Evolutionary conservation across 2,329 filamentous ascomycete species (phyloP), one percentile per base, ranked within the genome.

Genomic region (Daldinia sp.): DNA sequence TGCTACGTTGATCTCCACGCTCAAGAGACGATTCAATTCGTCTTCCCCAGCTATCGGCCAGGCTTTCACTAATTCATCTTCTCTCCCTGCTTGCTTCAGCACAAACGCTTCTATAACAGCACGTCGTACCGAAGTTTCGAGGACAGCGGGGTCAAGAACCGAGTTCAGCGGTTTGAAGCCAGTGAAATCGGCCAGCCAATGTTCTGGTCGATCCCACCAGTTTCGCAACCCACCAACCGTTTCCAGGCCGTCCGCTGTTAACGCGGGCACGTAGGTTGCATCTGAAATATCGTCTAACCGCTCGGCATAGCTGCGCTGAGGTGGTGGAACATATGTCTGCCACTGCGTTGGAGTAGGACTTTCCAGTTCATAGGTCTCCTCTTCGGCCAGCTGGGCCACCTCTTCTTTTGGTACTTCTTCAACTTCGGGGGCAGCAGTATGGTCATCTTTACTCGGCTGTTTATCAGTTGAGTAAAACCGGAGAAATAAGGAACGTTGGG

Each of bases 161-260:
- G 80, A 83, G 1, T 78, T 74, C 5, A 72, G 63, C 39, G 78
- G 78, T 60, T 74, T 73, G 71, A 88, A 89, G 1, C 82, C 80
- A 15, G 73, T 74, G 68, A 86, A 84, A 55, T 81, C 73, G 72
- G 81, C 83, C 53, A 80, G 80, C 86, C 87, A 89, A 74, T 88
- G 81, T n/a, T 81, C 80, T n/a, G 79, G 78, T 58, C 81, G 76
- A 6, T 87, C 82, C 86, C 87, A 89, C 87, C 86, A 89, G 28
- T 77, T 78, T 37, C 78, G 78, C 41, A 87, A 67, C 0, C 83
- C 80, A 44, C 82, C 82, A 12, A 88, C 81, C 56, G 82, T 79
- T 67, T 85, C 82, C 2, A 89, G 79, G 0, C 79, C 84, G 0
- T 82, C 79, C 6, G 80, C 80, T 3, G 77, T 78, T 13, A 78